Conservation (phyloP, 2,329 filamentous ascomycete species). For the Penicillium aurantiogriseum region DNA sequence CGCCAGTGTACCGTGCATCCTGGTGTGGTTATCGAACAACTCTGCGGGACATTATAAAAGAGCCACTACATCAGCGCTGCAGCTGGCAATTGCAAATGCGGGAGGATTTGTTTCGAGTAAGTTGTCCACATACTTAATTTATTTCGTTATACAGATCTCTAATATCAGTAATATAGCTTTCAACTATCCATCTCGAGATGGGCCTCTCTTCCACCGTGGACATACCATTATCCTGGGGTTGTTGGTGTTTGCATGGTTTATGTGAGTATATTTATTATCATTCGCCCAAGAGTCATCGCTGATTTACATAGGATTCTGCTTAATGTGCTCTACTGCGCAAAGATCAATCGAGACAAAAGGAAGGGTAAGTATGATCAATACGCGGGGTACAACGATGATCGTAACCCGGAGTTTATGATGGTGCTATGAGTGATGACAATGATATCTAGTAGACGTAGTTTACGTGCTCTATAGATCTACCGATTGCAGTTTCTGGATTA, state of each 20-base stretch:
- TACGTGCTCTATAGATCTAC: background rate
- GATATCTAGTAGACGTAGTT: background rate
- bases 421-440: slow-evolving; percentile 48
- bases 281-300: background rate
- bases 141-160: background rate
- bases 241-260: slow-evolving; percentile 61
- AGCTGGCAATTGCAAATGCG: slow-evolving; percentile 65
- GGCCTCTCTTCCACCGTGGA: slow-evolving; percentile 59
- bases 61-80: slow-evolving; percentile 64
- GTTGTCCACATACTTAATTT: slow-evolving; percentile 14
- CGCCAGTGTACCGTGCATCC: slow-evolving; percentile 59
- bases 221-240: slow-evolving; percentile 62
- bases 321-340: slow-evolving; percentile 63
- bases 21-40: slow-evolving; percentile 68
- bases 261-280: slow-evolving; percentile 49
- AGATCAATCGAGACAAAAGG: slow-evolving; percentile 63
- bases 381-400: slow-evolving; percentile 59
- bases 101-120: slow-evolving; percentile 64
- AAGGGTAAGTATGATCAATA: slow-evolving; percentile 60
- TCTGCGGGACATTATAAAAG: slow-evolving; percentile 68
- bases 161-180: slow-evolving; percentile 40
- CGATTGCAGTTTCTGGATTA: background rate
- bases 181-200: slow-evolving; percentile 58
- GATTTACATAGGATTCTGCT: slow-evolving; percentile 49
- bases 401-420: slow-evolving; percentile 62